A percentile compares a stretch with the other conserved stretches of the same genome.
These are phyloP conservation scores for Carpinus viminea DNA, from an alignment of 306 rosid genomes.

Conservation along the genomic window DNA sequence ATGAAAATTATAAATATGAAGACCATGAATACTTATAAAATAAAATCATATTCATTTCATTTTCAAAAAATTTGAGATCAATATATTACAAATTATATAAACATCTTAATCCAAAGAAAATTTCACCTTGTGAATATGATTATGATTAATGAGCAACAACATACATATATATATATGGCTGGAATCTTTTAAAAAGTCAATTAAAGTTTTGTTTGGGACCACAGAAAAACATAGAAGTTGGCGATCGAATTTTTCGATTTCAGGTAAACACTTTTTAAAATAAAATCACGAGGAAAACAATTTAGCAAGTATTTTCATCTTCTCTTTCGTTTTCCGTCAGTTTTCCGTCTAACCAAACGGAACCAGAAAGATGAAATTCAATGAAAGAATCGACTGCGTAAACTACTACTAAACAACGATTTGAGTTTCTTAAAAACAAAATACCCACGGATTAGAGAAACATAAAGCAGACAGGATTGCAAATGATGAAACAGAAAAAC, in stretches of 20 bases:
- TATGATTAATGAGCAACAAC: background rate
- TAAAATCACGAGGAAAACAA: background rate
- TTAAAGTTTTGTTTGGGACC: background rate
- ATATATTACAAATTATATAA: no score
- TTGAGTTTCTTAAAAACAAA: background rate
- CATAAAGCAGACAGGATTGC: background rate
- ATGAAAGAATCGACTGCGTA: background rate
- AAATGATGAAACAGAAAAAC: background rate
- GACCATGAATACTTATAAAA: no score
- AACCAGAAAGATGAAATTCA: background rate
- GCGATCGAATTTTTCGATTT: background rate
- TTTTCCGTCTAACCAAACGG: background rate
- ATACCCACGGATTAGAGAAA: no score
- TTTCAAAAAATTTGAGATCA: no score
- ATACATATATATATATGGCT: background rate
- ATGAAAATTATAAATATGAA: no score
- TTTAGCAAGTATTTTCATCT: background rate
- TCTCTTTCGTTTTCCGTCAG: background rate
- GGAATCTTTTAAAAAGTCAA: background rate
- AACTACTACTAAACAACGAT: background rate
- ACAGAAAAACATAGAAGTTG: background rate
- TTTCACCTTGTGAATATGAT: background rate
- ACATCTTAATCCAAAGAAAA: background rate
- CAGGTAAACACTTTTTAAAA: background rate
- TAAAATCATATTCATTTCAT: no score